Base-by-base conservation (phyloP, 495 filamentous ascomycete species). In the Neurospora tetraspora region DNA sequence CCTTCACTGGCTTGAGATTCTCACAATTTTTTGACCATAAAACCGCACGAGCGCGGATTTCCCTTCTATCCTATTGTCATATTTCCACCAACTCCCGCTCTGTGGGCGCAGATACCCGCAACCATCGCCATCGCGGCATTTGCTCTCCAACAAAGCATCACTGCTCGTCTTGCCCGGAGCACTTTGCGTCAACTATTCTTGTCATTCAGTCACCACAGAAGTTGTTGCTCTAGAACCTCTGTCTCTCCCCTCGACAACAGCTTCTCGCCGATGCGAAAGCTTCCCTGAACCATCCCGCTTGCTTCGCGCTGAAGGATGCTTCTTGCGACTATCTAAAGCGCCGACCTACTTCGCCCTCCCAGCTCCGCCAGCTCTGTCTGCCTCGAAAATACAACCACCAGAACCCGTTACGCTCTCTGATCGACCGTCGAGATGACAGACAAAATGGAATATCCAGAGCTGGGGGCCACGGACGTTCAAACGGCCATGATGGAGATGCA, bases 401-500 rank as follows among this genome's bases (percentile, higher is more conserved):
- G 53, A 73, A 69, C 8, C 71, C 20, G 16, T 34, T 16, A 23
- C 73, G 20, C 34, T 43, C 37, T 12, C 70, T 34, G 27, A 9
- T 43, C 59, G 18, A n/a, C 69, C 53, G 75, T 14, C 70, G 76
- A 71, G 38, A 80, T 80, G 78, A 74, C 74, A 69, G 72, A 78
- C 14, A 47, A 20, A 31, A 34, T 53, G 18, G 42, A 71, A 8
- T 34, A 38, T 4, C 70, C 23, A 61, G 70, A 65, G 23, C 23
- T 71, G 42, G 53, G 23, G 31, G 36, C 69, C 20, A 74, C 77
- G 40, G 39, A 16, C 37, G 20, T 82, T 36, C 68, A 76, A 42
- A 68, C 76, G 38, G 61, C 73, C 2, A 72, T 80, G 31, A 71
- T 77, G 31, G 71, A 73, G 14, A 78, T 78, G 76, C 77, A 80